These are phyloP conservation scores for Kuraishia piskuri DNA, from an alignment of 805 yeast species.

Conservation along the genomic window DNA sequence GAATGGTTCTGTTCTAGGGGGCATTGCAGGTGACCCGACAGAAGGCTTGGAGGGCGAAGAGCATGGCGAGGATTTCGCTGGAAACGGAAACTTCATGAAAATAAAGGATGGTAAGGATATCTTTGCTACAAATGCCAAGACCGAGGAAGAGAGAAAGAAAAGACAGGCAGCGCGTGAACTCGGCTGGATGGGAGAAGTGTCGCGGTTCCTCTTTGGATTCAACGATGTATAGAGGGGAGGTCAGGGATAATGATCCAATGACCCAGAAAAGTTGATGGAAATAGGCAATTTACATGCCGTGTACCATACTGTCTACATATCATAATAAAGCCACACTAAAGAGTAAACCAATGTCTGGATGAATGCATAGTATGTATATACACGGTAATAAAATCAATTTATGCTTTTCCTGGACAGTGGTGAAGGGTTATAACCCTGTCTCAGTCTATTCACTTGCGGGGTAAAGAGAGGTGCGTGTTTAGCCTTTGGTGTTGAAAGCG, in stretches of 20 bases:
- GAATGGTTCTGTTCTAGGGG: constrained; percentile 6
- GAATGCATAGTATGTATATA: neutral
- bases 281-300: neutral
- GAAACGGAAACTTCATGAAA: constrained; percentile 6
- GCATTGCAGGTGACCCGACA: constrained; percentile 7
- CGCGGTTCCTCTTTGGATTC: constrained; percentile 2
- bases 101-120: constrained; percentile 34
- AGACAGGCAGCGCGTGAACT: constrained; percentile 5
- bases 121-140: constrained; percentile 18
- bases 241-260: neutral
- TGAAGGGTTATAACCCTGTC: neutral
- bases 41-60: neutral
- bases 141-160: constrained; percentile 7
- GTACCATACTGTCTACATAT: neutral
- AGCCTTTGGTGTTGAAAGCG: neutral
- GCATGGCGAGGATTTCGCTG: neutral
- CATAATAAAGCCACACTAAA: neutral
- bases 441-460: neutral
- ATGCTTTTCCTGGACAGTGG: neutral
- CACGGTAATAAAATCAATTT: neutral
- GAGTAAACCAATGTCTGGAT: too few relatives aligned
- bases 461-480: neutral
- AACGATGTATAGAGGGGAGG: constrained; percentile 1
- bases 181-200: constrained; percentile 2
- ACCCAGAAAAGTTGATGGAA: neutral